Evolutionary conservation across 257 asterid genomes (phyloP), one percentile per base, ranked within the genome.

Genomic region (Cinchona pubescens): DNA sequence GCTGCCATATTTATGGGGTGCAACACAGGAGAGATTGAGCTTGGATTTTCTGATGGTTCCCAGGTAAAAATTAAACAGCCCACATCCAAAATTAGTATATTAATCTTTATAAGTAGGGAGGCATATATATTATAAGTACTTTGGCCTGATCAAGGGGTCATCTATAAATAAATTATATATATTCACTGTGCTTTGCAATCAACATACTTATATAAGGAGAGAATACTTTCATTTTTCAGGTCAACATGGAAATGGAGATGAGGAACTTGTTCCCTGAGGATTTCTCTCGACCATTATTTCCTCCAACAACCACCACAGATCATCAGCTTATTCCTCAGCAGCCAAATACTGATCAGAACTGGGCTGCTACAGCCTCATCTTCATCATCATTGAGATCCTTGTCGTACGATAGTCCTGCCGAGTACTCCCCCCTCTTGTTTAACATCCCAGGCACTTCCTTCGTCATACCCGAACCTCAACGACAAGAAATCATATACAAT

Each of bases 1-100:
- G 85, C 85, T 8, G 85, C 83, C 1, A 81, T 90, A 67, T 87
- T 92, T 70, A 85, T 93, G 92, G 91, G 96, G 6, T 93, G 98
- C 80, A 69, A 81, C 72, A 34, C 72, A 1, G 98, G 98, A 79
- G 98, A 91, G 78, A 82, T 93, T 56, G 98, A 93, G 86, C 71
- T 93, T 32, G 98, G 98, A 45, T 65, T 91, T 76, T 73, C 90
- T 3, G 60, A 48, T 34, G 81, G 84, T 45, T 67, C 87, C 46
- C 87, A 78, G 82, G 96, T 92, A 81, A 83, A 43, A 46, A 4
- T n/a, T n/a, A n/a, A 21, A 53, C 0, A 53, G 3, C 29, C 55
- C 38, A 70, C 43, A 40, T 5, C 43, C 11, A n/a, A 67, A 45
- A 27, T 53, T 12, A 9, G 6, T 46, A 21, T 34, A n/a, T 69